Evolutionary conservation across 2,329 filamentous ascomycete species (phyloP), one percentile per base, ranked within the genome.

Genomic region (Cryphonectria radicalis): DNA sequence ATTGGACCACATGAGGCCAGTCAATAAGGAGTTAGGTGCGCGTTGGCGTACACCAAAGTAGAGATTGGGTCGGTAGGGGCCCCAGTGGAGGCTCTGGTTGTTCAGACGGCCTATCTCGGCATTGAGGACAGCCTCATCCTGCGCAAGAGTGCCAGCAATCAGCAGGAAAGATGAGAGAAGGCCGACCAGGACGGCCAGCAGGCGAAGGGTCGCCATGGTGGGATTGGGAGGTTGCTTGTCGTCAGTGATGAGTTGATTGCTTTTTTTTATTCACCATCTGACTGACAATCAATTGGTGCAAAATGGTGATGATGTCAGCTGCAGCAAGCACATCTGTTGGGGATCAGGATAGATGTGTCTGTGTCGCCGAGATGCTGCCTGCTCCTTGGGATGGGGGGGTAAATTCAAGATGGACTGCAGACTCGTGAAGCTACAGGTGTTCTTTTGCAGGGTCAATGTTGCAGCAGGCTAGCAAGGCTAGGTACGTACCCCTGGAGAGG

Each of bases 71-170:
- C 93, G 90, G 83, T 98, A 99, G 1, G 96, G 94, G 0, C 96
- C 96, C 96, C 96, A 99, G 84, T 98, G 86, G 76, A 99, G 86
- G 78, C 92, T 95, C 78, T 97, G 88, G 81, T 98, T 97, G 78
- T 89, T 89, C 73, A 85, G 79, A 19, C 85, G 85, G 46, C 82
- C 84, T 72, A 88, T 81, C 76, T 89, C 86, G 73, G 79, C 80
- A 60, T 81, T 83, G 53, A 88, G 77, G 68, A 87, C 81, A 59
- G 81, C 80, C 74, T 76, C 79, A 72, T 76, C 77, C 35, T 75
- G 74, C 4, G 71, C 66, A 25, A 72, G 70, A n/a, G 72, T 75
- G 17, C 74, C 64, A 65, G 74, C 64, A 46, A 72, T 70, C 67
- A 77, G 65, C 59, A 73, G 71, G 67, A 74, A 74, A 71, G 75